Percentiles rank a stretch among this genome's conserved stretches.
Conservation (phyloP, 2,329 filamentous ascomycete species). For the Aspergillus nomiae region DNA sequence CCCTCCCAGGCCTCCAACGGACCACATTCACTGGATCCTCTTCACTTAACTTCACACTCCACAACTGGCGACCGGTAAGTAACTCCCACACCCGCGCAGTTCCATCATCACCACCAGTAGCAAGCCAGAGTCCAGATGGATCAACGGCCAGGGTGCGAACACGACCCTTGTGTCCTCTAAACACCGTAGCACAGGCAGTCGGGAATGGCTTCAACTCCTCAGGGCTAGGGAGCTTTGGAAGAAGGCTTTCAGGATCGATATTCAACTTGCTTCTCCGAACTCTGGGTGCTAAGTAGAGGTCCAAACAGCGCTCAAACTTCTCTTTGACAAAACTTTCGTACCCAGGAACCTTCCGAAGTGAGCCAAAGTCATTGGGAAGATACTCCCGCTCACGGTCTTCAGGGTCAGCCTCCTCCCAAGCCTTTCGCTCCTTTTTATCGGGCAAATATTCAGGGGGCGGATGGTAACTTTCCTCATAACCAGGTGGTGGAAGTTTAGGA, state of each 20-base stretch:
- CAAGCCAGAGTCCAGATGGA: slow-evolving; percentile 80
- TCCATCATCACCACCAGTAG: slow-evolving; percentile 92
- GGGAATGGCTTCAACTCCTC: slow-evolving; percentile 95
- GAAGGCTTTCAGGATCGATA: slow-evolving; percentile 88
- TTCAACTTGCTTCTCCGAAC: slow-evolving; percentile 92
- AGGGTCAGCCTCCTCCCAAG: slow-evolving; percentile 82
- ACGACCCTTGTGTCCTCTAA: slow-evolving; percentile 83
- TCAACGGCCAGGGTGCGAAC: slow-evolving; percentile 85
- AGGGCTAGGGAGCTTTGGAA: slow-evolving; percentile 89
- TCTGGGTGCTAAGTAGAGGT: slow-evolving; percentile 91
- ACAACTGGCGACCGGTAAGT: slow-evolving; percentile 80
- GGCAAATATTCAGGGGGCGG: slow-evolving; percentile 93
- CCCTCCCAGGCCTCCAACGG: slow-evolving; percentile 83
- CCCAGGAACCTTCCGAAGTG: slow-evolving; percentile 86
- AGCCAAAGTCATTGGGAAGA: slow-evolving; percentile 77
- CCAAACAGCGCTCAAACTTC: slow-evolving; percentile 91
- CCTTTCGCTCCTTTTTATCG: slow-evolving; percentile 76
- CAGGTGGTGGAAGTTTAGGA: slow-evolving; percentile 88
- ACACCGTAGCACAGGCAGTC: slow-evolving; percentile 82
- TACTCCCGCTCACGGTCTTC: slow-evolving; percentile 92
- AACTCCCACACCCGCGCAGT: slow-evolving; percentile 90
- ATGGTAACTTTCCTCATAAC: slow-evolving; percentile 95
- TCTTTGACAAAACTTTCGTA: slow-evolving; percentile 92
- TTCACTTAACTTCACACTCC: slow-evolving; percentile 75
- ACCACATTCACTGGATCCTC: slow-evolving; percentile 82